A percentile compares a stretch with the other conserved stretches of the same genome.
Evolutionary conservation across 2,329 filamentous ascomycete species (phyloP).

Genomic region (Aspergillus unguis): DNA sequence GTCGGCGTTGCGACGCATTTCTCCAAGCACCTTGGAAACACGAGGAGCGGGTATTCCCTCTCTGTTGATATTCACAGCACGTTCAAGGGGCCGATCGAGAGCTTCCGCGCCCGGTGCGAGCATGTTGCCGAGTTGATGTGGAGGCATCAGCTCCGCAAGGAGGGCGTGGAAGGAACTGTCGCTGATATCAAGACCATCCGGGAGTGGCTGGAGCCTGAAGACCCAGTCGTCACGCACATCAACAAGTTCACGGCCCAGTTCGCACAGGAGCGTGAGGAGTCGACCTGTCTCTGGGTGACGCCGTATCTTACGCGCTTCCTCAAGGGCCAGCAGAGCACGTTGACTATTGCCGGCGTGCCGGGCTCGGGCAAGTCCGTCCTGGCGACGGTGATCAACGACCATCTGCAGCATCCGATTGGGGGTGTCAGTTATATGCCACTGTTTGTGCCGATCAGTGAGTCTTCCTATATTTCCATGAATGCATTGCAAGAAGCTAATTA

Average conservation of each 20-base stretch:
- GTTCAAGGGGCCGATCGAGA: conserved; percentile 35
- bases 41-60: conserved; percentile 22
- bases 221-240: conserved; percentile 6
- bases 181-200: not conserved
- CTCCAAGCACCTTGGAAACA: conserved; percentile 24
- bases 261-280: conserved; percentile 46
- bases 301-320: conserved; percentile 49
- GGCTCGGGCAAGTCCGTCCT: conserved; percentile 40
- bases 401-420: conserved; percentile 37
- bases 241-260: conserved; percentile 43
- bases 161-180: conserved; percentile 14
- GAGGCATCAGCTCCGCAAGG: conserved; percentile 36
- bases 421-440: conserved; percentile 34
- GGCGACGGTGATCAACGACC: conserved; percentile 38
- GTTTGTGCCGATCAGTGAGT: conserved; percentile 37
- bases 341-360: conserved; percentile 45
- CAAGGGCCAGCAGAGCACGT: conserved; percentile 42
- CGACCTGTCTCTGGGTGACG: conserved; percentile 55
- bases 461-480: not conserved
- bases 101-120: conserved; percentile 35
- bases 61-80: conserved; percentile 38
- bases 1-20: conserved; percentile 35
- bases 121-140: conserved; percentile 40
- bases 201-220: not conserved
- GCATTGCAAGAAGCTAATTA: not conserved